These are phyloP conservation scores for Trichoderma virens DNA, from an alignment of 495 filamentous ascomycete genomes.

Conservation along the genomic window DNA sequence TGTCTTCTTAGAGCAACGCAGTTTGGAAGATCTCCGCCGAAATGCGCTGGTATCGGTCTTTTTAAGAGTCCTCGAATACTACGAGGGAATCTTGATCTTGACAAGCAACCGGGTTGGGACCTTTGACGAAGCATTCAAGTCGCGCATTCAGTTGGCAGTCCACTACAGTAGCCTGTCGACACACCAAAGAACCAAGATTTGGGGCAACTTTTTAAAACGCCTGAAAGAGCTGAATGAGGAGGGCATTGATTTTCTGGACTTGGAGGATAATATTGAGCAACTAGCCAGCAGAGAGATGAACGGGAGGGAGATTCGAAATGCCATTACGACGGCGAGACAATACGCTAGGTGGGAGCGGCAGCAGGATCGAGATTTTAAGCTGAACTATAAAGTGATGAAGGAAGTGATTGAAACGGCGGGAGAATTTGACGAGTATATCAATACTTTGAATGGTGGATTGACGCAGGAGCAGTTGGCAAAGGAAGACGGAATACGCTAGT, in stretches of 20 bases:
- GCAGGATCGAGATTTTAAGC: too few species aligned
- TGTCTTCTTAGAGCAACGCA: slow-evolving; percentile 32
- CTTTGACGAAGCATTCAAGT: slow-evolving; percentile 38
- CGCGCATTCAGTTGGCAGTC: slow-evolving; percentile 37
- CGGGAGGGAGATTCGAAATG: slow-evolving; percentile 16
- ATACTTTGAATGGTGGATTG: too few species aligned
- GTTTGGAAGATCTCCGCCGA: slow-evolving; percentile 28
- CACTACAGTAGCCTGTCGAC: slow-evolving; percentile 18
- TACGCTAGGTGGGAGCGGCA: too few species aligned
- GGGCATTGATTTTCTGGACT: slow-evolving; percentile 10
- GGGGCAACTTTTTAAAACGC: slow-evolving; percentile 10
- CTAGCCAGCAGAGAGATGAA: slow-evolving; percentile 12
- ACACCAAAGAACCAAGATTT: slow-evolving; percentile 16
- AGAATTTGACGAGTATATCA: too few species aligned
- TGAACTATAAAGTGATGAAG: too few species aligned
- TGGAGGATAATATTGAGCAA: not conserved
- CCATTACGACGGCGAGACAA: slow-evolving; percentile 14
- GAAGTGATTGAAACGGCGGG: too few species aligned
- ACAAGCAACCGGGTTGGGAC: slow-evolving; percentile 28
- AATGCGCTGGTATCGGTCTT: slow-evolving; percentile 41
- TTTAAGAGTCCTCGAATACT: slow-evolving; percentile 40
- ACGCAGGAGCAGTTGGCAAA: too few species aligned
- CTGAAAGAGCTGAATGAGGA: slow-evolving; percentile 14
- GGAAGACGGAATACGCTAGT: too few species aligned
- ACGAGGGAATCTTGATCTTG: slow-evolving; percentile 35